Evolutionary conservation across 129 eudicot species (phyloP), one percentile per base, ranked within the genome.

Genomic region (Logfia minima): DNA sequence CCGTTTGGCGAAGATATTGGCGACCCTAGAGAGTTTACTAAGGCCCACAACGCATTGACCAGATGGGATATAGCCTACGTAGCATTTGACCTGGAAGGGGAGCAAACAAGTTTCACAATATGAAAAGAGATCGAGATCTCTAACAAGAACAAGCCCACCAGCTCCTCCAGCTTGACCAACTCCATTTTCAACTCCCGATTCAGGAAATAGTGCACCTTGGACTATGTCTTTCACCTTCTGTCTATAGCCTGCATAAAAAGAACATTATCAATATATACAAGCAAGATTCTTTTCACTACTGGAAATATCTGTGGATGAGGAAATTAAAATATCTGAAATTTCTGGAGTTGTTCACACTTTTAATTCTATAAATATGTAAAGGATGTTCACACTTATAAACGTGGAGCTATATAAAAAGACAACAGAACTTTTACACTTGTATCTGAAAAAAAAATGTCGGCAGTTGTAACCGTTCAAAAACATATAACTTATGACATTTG

Each of bases 1-100:
- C 29, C 97, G 87, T 83, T 90, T 93, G 4, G 93, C 87, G 53
- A 90, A 90, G 39, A 89, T 84, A 72, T 90, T 95, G 61, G 97
- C 92, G 0, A 90, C 97, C 56, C 97, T 85, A n/a, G 97, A 90
- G 69, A 93, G 96, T 70, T 93, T 93, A 86, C 98, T 93, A 59
- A 90, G 87, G 79, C 98, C 98, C 3, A 93, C 91, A 61, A 93
- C 96, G 8, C 92, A 87, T 56, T 86, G 91, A 24, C 97, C 90
- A 29, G 93, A 88, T 51, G 98, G 97, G 72, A 93, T 85, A 76
- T 93, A 93, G 35, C 97, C 97, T 1, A 90, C 84, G 28, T 90
- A 95, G 68, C 98, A 90, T 76, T 88, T 93, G 39, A 93, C 91
- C 82, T 90, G 96, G 87, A 93, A 93, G 0, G 98, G 98, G 48